Conservation (phyloP, 306 rosid species). For the Boehmeria nivea region DNA sequence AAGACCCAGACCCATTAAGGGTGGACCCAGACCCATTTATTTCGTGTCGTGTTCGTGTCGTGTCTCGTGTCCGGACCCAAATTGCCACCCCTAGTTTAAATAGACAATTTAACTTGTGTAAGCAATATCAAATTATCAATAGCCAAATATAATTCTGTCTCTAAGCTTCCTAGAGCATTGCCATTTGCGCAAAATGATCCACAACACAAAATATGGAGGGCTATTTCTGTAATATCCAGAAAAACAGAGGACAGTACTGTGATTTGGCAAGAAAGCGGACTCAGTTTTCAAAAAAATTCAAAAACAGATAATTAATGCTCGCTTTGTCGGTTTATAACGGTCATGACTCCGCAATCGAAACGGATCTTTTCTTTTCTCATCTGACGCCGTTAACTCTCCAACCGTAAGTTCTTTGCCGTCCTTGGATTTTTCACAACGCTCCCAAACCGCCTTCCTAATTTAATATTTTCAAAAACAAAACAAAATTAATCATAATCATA, state of each 20-base stretch:
- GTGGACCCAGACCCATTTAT: no score
- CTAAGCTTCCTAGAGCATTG: no score
- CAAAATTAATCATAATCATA: neutral
- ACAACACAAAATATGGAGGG: neutral
- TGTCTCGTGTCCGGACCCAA: no score
- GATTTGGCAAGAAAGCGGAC: constrained; percentile 3
- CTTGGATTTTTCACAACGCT: constrained; percentile 19
- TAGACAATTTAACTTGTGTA: no score
- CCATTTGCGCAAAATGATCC: neutral
- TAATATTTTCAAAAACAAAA: neutral
- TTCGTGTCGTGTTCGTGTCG: no score
- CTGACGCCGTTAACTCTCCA: constrained; percentile 41
- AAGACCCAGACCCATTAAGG: no score
- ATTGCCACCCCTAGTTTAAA: no score
- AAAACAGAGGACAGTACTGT: constrained; percentile 15
- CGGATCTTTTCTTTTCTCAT: constrained; percentile 16
- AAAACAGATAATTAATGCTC: constrained; percentile 7
- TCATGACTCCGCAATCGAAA: constrained; percentile 32
- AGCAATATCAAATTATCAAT: neutral
- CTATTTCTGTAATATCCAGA: constrained; percentile 10
- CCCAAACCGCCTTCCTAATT: constrained; percentile 33
- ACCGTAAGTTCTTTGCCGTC: constrained; percentile 32
- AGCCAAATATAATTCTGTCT: neutral
- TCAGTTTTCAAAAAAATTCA: constrained; percentile 30
- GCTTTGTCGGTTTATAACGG: constrained; percentile 60